Conservation (phyloP, 2,329 filamentous ascomycete genomes). For the Zarea fungicola region DNA sequence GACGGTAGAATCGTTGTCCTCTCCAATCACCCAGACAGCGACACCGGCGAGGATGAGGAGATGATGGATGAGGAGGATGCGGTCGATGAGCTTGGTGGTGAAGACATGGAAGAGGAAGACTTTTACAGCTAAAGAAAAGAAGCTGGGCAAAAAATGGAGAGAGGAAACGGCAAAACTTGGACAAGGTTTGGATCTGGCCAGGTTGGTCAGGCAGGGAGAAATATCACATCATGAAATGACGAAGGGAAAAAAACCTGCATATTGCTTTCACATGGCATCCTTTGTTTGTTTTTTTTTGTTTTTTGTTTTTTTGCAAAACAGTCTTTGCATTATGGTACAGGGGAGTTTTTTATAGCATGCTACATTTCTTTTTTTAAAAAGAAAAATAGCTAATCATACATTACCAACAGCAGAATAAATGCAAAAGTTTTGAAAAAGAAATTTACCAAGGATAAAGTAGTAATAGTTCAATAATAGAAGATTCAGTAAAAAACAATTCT, state of each 20-base stretch:
- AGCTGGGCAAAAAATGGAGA: background rate
- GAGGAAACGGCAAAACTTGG: constrained; percentile 6
- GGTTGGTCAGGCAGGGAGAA: too few species aligned
- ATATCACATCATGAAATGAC: background rate
- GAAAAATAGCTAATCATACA: too few species aligned
- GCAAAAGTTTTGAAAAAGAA: too few species aligned
- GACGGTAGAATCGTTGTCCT: constrained; percentile 76
- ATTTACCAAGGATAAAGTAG: too few species aligned
- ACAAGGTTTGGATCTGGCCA: background rate
- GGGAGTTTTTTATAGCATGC: too few species aligned
- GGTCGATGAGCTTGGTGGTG: constrained; percentile 59
- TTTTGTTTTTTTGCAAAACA: background rate
- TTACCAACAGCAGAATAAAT: too few species aligned
- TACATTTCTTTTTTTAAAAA: background rate
- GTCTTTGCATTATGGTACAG: too few species aligned
- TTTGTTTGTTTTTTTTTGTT: background rate
- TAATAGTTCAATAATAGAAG: too few species aligned
- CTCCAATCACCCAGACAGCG: constrained; percentile 69
- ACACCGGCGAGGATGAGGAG: constrained; percentile 59
- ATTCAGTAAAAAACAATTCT: too few species aligned
- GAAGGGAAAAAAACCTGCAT: background rate
- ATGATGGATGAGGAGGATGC: constrained; percentile 71
- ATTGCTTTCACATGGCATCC: background rate
- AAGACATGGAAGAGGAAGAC: constrained; percentile 59
- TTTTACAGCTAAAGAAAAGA: constrained; percentile 42